phyloP scores from a whole-genome alignment of 177 flowering plant species.

The Telopea speciosissima region DNA sequence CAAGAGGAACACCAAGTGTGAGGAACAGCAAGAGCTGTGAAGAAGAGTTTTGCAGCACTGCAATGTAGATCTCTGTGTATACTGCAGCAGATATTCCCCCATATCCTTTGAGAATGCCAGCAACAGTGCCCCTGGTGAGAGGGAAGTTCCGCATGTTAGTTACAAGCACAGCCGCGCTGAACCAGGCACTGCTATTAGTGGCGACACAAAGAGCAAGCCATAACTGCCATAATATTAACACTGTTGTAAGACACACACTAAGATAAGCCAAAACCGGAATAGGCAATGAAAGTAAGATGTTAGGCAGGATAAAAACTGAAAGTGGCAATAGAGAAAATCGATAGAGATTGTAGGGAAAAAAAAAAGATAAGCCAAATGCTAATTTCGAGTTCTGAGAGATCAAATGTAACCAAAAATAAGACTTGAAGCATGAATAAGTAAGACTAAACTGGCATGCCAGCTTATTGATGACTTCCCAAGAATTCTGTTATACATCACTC shows the following conservation, averaged over 20 bases:
- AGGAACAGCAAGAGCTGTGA: slow-evolving; percentile 57
- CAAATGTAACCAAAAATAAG: too few relatives aligned
- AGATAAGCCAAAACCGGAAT: neutral
- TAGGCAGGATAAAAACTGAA: neutral
- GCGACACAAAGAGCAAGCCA: slow-evolving; percentile 68
- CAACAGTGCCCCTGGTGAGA: slow-evolving; percentile 71
- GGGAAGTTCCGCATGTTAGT: slow-evolving; percentile 95
- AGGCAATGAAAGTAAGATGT: too few relatives aligned
- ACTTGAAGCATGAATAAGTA: neutral
- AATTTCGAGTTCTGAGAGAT: neutral
- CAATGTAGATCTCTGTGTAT: slow-evolving; percentile 61
- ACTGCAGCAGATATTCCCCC: slow-evolving; percentile 83
- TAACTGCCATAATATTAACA: slow-evolving; percentile 41
- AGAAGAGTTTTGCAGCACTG: slow-evolving; percentile 51
- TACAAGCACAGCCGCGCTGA: slow-evolving; percentile 71
- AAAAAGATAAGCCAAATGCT: neutral
- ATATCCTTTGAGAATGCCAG: slow-evolving; percentile 90
- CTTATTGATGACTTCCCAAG: too few relatives aligned
- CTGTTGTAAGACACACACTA: neutral
- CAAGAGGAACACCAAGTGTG: slow-evolving; percentile 58
- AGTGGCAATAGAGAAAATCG: neutral
- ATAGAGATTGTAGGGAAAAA: neutral
- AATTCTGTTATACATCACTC: too few relatives aligned
- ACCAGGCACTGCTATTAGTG: slow-evolving; percentile 78
- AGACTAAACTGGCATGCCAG: neutral